Percentiles rank a stretch among this genome's conserved stretches.
phyloP scores from a whole-genome alignment of 2,329 filamentous ascomycete species.

The Penicillium psychrosexuale region DNA sequence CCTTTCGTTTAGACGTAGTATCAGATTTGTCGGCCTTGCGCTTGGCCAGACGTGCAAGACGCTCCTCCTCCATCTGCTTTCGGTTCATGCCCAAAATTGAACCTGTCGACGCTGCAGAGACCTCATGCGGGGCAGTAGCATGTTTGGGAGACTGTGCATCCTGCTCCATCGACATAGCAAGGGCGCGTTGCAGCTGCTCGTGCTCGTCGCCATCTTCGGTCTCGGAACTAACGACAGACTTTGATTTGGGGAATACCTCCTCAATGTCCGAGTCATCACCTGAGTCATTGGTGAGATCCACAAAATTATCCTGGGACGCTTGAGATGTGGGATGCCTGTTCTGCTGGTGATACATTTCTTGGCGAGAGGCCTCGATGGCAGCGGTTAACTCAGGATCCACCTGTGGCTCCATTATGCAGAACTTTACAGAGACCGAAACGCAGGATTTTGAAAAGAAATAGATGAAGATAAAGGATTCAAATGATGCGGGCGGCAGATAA shows the following conservation, averaged over 20 bases:
- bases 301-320: slow-evolving; percentile 14
- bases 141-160: background rate
- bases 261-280: slow-evolving; percentile 27
- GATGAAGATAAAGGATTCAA: background rate
- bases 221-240: slow-evolving; percentile 27
- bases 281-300: slow-evolving; percentile 36
- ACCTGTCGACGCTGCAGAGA: background rate
- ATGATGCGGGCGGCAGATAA: background rate
- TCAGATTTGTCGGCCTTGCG: slow-evolving; percentile 48
- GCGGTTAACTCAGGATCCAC: slow-evolving; percentile 20
- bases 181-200: slow-evolving; percentile 37
- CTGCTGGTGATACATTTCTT: slow-evolving; percentile 6
- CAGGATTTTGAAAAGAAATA: background rate
- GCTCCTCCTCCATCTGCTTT: slow-evolving; percentile 80
- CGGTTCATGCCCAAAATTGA: slow-evolving; percentile 62
- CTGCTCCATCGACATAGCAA: slow-evolving; percentile 33
- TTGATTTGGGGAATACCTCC: slow-evolving; percentile 27
- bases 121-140: background rate
- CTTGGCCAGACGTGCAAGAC: slow-evolving; percentile 66
- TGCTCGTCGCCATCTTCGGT: slow-evolving; percentile 27
- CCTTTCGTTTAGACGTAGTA: slow-evolving; percentile 27
- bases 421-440: background rate
- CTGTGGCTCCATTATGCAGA: slow-evolving; percentile 2
- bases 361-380: slow-evolving; percentile 25
- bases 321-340: background rate